A percentile compares a stretch with the other conserved stretches of the same genome.
These are phyloP conservation scores for Zalerion maritima DNA, from an alignment of 495 filamentous ascomycete species.

Conservation along the genomic window DNA sequence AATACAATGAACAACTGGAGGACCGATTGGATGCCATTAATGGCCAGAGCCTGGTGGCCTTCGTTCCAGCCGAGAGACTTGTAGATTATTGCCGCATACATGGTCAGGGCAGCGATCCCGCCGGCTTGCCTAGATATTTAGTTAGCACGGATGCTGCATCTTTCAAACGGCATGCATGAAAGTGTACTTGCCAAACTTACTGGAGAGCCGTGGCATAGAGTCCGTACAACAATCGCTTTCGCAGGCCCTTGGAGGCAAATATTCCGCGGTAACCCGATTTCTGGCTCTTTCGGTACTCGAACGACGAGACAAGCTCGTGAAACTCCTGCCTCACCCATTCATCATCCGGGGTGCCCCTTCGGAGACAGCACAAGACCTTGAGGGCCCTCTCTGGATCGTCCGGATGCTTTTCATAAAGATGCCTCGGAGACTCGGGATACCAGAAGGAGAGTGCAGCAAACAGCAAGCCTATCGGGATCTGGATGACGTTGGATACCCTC, in stretches of 20 bases:
- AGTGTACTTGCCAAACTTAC: constrained; percentile 15
- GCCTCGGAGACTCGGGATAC: constrained; percentile 21
- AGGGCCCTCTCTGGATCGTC: constrained; percentile 19
- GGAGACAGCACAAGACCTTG: constrained; percentile 14
- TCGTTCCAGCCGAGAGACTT: constrained; percentile 21
- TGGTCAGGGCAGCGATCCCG: constrained; percentile 13
- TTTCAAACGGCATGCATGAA: constrained; percentile 6
- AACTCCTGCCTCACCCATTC: constrained; percentile 21
- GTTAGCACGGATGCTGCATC: neutral
- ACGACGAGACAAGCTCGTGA: constrained; percentile 20
- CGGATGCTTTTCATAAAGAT: constrained; percentile 21
- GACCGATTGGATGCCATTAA: constrained; percentile 23
- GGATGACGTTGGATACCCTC: constrained; percentile 22
- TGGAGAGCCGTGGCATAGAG: constrained; percentile 22
- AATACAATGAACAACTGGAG: constrained; percentile 23
- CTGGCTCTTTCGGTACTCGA: constrained; percentile 18
- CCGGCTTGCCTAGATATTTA: constrained; percentile 4
- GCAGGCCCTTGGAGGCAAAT: constrained; percentile 18
- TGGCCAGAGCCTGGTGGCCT: constrained; percentile 20
- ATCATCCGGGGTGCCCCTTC: constrained; percentile 14
- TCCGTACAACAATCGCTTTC: constrained; percentile 21
- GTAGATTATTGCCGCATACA: constrained; percentile 27
- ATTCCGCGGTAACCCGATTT: constrained; percentile 18
- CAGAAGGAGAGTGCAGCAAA: constrained; percentile 22
- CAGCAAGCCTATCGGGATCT: constrained; percentile 21